Conservation (phyloP, 2,329 filamentous ascomycete species). For the Xylariaceae sp. region DNA sequence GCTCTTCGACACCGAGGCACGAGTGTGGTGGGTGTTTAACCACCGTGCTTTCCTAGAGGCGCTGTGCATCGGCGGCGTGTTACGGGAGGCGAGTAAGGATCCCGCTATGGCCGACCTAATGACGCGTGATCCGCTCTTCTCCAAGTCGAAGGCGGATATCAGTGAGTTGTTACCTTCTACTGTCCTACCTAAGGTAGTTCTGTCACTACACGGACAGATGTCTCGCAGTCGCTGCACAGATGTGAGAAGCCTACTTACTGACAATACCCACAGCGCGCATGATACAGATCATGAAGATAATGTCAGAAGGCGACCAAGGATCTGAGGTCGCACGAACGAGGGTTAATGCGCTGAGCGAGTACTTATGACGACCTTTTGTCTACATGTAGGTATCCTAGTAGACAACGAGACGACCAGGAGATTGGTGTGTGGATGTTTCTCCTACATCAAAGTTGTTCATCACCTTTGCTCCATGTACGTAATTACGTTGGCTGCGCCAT, state of each 20-base stretch:
- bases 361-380: slow-evolving; percentile 34
- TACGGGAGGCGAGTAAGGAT: slow-evolving; percentile 51
- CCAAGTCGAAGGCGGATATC: slow-evolving; percentile 60
- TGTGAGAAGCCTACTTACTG: too few relatives aligned
- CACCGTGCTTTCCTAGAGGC: slow-evolving; percentile 78
- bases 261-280: slow-evolving; percentile 47
- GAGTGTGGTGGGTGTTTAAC: slow-evolving; percentile 84
- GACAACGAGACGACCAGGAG: too few relatives aligned
- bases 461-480: too few relatives aligned
- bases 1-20: slow-evolving; percentile 67
- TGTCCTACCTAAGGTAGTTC: not conserved
- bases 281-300: slow-evolving; percentile 62
- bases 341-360: slow-evolving; percentile 57
- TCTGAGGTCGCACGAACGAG: slow-evolving; percentile 59
- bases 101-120: slow-evolving; percentile 45
- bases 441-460: too few relatives aligned
- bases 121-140: slow-evolving; percentile 55
- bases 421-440: too few relatives aligned
- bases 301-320: slow-evolving; percentile 54
- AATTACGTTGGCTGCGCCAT: too few relatives aligned
- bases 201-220: too few relatives aligned
- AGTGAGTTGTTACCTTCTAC: slow-evolving; percentile 41
- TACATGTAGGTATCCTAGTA: too few relatives aligned
- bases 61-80: slow-evolving; percentile 61
- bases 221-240: too few relatives aligned